Percentiles rank a stretch among this genome's conserved stretches.
phyloP scores from a whole-genome alignment of 2,329 filamentous ascomycete genomes.

The Ustilaginoidea virens region DNA sequence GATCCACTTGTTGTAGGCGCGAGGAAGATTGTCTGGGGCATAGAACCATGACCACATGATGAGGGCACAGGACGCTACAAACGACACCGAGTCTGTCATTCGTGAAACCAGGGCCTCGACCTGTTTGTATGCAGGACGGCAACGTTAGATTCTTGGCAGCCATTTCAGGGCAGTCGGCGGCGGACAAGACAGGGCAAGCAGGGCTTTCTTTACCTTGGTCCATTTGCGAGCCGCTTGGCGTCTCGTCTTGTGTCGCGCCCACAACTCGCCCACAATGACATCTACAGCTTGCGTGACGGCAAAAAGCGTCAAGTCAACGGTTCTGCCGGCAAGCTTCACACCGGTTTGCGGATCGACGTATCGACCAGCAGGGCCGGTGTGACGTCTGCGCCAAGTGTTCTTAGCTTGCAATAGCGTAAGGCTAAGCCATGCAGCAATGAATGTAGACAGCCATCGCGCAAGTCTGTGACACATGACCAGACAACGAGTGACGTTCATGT shows the following conservation, averaged over 20 bases:
- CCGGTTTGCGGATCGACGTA: slow-evolving; percentile 4
- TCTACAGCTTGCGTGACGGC: slow-evolving; percentile 57
- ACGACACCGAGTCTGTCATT: slow-evolving; percentile 49
- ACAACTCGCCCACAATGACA: slow-evolving; percentile 50
- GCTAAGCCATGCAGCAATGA: slow-evolving; percentile 42
- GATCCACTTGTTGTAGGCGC: slow-evolving; percentile 70
- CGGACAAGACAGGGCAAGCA: too few relatives aligned
- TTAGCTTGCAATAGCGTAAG: slow-evolving; percentile 42
- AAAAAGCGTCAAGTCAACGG: slow-evolving; percentile 73
- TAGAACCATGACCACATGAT: slow-evolving; percentile 92
- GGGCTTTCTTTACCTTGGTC: slow-evolving; percentile 34
- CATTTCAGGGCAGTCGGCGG: too few relatives aligned
- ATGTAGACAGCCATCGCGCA: slow-evolving; percentile 41
- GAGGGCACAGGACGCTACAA: slow-evolving; percentile 54
- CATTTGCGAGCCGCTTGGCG: slow-evolving; percentile 29
- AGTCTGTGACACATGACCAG: slow-evolving; percentile 24
- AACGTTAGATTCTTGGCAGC: too few relatives aligned
- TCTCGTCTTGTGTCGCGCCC: slow-evolving; percentile 34
- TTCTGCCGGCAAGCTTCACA: slow-evolving; percentile 45
- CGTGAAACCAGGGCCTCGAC: slow-evolving; percentile 18
- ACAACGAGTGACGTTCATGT: neutral
- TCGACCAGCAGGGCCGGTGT: slow-evolving; percentile 1
- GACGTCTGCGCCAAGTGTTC: slow-evolving; percentile 13
- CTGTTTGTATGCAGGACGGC: too few relatives aligned
- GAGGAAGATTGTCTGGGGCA: slow-evolving; percentile 51